phyloP scores from a whole-genome alignment of 139 green algal species.

The Coccomyxa sp. region DNA sequence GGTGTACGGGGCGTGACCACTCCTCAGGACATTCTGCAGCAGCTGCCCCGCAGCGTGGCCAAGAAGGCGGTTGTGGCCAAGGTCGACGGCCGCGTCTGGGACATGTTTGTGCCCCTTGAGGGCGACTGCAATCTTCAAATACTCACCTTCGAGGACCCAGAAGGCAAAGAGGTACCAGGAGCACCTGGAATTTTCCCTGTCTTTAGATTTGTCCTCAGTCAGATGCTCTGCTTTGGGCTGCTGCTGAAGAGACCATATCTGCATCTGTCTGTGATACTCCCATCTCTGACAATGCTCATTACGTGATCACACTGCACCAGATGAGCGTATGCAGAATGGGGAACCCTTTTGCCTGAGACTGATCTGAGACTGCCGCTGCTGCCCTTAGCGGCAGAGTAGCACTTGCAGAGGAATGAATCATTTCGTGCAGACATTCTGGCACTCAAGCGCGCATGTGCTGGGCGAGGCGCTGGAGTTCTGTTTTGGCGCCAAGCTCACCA shows the following conservation, averaged over 20 bases:
- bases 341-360: not conserved
- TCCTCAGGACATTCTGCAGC: slow-evolving; percentile 88
- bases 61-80: slow-evolving; percentile 78
- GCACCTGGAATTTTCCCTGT: no score
- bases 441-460: slow-evolving; percentile 89
- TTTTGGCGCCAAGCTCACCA: slow-evolving; percentile 94
- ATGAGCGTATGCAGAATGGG: not conserved
- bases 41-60: slow-evolving; percentile 82
- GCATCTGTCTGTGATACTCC: no score
- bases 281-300: no score
- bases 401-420: not conserved
- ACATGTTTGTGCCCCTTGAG: slow-evolving; percentile 84
- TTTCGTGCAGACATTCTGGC: slow-evolving; percentile 90
- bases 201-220: no score
- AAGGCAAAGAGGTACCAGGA: slow-evolving; percentile 90
- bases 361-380: no score
- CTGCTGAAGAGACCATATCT: no score
- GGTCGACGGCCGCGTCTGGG: slow-evolving; percentile 86
- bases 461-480: slow-evolving; percentile 92
- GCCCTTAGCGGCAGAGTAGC: no score
- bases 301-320: no score
- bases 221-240: no score
- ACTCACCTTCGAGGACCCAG: slow-evolving; percentile 81
- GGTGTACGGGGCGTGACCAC: slow-evolving; percentile 83
- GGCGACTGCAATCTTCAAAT: slow-evolving; percentile 84